These are phyloP conservation scores for Dispira simplex DNA, from an alignment of 192 early-diverging fungal genomes.

Conservation along the genomic window DNA sequence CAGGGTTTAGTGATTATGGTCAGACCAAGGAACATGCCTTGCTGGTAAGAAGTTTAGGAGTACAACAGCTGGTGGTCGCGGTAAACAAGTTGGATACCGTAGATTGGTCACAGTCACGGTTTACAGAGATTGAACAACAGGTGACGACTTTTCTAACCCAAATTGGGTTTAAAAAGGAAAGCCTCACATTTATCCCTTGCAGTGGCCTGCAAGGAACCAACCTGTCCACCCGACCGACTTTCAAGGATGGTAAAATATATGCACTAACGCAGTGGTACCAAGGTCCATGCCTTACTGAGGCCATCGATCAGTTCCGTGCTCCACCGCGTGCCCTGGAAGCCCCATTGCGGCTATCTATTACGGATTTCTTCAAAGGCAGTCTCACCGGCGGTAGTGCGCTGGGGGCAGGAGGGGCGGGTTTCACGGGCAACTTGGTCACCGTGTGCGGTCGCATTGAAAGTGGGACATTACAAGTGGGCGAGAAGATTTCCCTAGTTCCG, in stretches of 20 bases:
- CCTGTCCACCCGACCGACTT: conserved; percentile 28
- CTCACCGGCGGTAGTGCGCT: background rate
- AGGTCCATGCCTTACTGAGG: conserved; percentile 62
- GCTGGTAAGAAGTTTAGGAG: conserved; percentile 80
- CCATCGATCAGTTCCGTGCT: conserved; percentile 55
- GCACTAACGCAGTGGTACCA: conserved; percentile 55
- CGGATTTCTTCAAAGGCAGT: conserved; percentile 87
- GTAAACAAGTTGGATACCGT: conserved; percentile 92
- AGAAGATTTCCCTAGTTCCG: conserved; percentile 67
- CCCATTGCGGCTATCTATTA: conserved; percentile 71
- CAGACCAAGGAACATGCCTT: conserved; percentile 95
- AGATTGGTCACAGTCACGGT: conserved; percentile 71
- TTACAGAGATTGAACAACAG: conserved; percentile 43
- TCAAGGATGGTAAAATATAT: conserved; percentile 12
- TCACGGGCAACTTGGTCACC: conserved; percentile 48
- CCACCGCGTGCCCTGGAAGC: conserved; percentile 61
- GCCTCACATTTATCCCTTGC: conserved; percentile 74
- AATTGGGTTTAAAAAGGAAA: conserved; percentile 62
- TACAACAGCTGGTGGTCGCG: conserved; percentile 80
- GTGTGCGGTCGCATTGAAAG: conserved; percentile 76
- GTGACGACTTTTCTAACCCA: conserved; percentile 53
- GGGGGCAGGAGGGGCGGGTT: conserved; percentile 26
- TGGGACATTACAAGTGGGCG: conserved; percentile 80
- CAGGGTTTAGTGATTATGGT: conserved; percentile 85
- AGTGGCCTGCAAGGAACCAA: conserved; percentile 89